These are phyloP conservation scores for Penicillium mononematosum DNA, from an alignment of 495 filamentous ascomycete genomes.

Conservation along the genomic window DNA sequence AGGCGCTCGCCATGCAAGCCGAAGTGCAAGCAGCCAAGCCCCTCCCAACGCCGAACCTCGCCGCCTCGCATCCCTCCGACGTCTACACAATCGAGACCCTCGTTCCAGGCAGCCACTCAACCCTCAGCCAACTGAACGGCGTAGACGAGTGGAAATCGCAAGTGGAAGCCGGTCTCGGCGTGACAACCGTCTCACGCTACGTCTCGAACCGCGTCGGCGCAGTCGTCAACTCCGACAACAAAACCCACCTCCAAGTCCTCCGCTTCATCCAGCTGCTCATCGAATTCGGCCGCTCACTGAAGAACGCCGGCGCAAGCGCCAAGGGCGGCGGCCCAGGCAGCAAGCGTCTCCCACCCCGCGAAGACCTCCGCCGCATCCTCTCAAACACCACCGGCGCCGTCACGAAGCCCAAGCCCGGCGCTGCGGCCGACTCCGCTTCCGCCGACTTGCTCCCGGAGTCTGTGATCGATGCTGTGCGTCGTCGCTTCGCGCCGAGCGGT, in stretches of 20 bases:
- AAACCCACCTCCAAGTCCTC: constrained; percentile 55
- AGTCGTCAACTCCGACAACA: constrained; percentile 56
- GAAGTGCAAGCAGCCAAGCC: constrained; percentile 70
- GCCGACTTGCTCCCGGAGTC: constrained; percentile 49
- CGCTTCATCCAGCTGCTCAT: constrained; percentile 60
- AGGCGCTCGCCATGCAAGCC: constrained; percentile 63
- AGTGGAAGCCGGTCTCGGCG: constrained; percentile 53
- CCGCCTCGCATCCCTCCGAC: constrained; percentile 69
- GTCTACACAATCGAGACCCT: constrained; percentile 75
- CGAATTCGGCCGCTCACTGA: constrained; percentile 58
- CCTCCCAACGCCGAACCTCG: constrained; percentile 70
- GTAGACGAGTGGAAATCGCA: constrained; percentile 75
- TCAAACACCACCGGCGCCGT: constrained; percentile 33
- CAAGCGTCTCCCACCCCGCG: constrained; percentile 43
- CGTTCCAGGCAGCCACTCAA: constrained; percentile 51
- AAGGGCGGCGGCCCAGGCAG: constrained; percentile 34
- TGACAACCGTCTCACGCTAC: constrained; percentile 61
- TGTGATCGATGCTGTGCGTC: constrained; percentile 64
- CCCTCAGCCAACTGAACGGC: constrained; percentile 55
- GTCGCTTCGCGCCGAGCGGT: constrained; percentile 63
- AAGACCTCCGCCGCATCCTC: constrained; percentile 42
- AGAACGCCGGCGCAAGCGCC: constrained; percentile 25
- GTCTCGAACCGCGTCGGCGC: constrained; percentile 60
- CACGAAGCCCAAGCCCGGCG: constrained; percentile 7
- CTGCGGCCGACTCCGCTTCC: constrained; percentile 6